Evolutionary conservation across 2,329 filamentous ascomycete genomes (phyloP).

Genomic region (Alternaria longipes): DNA sequence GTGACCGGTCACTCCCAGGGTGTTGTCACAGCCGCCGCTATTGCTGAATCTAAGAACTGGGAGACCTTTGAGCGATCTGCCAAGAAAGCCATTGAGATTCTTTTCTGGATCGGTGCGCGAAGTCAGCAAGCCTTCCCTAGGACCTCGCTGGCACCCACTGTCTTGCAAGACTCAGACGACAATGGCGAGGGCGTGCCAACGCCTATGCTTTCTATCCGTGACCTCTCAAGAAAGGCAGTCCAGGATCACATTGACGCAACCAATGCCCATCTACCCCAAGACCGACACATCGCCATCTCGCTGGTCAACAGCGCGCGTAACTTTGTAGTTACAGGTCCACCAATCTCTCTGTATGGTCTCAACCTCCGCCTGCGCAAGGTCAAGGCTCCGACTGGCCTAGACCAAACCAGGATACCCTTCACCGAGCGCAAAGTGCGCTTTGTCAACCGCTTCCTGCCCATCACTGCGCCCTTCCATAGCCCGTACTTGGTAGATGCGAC

Average conservation of each 20-base stretch:
- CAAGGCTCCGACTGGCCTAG: slow-evolving; percentile 95
- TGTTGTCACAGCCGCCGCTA: slow-evolving; percentile 90
- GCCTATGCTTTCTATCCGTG: slow-evolving; percentile 97
- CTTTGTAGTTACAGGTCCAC: slow-evolving; percentile 94
- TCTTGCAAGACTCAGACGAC: slow-evolving; percentile 91
- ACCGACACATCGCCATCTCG: slow-evolving; percentile 94
- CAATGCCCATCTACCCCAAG: slow-evolving; percentile 92
- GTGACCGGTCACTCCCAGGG: slow-evolving; percentile 97
- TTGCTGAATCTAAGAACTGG: slow-evolving; percentile 91
- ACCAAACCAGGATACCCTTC: slow-evolving; percentile 93
- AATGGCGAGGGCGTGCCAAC: slow-evolving; percentile 95
- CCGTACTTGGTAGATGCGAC: slow-evolving; percentile 87
- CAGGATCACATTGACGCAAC: slow-evolving; percentile 97
- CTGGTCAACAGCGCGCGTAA: slow-evolving; percentile 97
- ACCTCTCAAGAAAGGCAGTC: slow-evolving; percentile 85
- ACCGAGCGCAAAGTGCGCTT: slow-evolving; percentile 97
- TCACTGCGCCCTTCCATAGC: slow-evolving; percentile 98
- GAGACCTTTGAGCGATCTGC: slow-evolving; percentile 86
- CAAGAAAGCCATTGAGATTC: slow-evolving; percentile 83
- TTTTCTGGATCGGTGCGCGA: slow-evolving; percentile 98
- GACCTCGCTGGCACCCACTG: slow-evolving; percentile 89
- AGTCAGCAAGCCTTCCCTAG: slow-evolving; percentile 97
- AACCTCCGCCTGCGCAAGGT: slow-evolving; percentile 95
- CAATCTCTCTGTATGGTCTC: slow-evolving; percentile 93
- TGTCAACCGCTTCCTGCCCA: slow-evolving; percentile 94